Conservation (phyloP, 169 alveolate genomes). For the Cryptosporidium felis region DNA sequence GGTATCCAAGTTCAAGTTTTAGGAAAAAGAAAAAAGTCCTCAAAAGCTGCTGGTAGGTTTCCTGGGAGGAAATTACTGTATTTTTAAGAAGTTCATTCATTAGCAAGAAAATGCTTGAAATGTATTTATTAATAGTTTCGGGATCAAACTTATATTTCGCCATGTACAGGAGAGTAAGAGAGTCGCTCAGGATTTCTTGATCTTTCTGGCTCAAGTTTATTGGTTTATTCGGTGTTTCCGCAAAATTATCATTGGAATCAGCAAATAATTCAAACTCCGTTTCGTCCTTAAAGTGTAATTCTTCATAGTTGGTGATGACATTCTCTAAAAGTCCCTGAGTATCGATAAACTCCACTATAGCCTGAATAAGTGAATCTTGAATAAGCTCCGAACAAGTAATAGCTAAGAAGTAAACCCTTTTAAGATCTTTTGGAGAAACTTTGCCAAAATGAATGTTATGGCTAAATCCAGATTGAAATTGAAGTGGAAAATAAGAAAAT, state of each 20-base stretch:
- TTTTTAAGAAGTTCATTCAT: slow-evolving; percentile 21
- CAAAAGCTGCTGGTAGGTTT: neutral
- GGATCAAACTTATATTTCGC: slow-evolving; percentile 29
- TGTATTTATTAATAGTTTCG: slow-evolving; percentile 12
- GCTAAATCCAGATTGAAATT: slow-evolving; percentile 17
- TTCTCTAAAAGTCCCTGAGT: slow-evolving; percentile 51
- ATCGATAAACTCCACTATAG: slow-evolving; percentile 39
- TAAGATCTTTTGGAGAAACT: slow-evolving; percentile 30
- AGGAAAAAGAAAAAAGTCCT: neutral
- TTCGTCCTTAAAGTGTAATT: neutral
- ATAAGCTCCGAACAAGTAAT: slow-evolving; percentile 28
- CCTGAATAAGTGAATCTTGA: slow-evolving; percentile 47
- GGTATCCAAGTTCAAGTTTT: neutral
- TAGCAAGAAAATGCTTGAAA: slow-evolving; percentile 25
- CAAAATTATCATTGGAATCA: neutral
- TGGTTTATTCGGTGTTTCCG: neutral
- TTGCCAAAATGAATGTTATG: neutral
- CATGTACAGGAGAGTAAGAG: neutral
- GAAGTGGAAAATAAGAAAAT: slow-evolving; percentile 50
- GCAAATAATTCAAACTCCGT: neutral
- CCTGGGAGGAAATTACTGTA: slow-evolving; percentile 1
- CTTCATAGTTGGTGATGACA: neutral
- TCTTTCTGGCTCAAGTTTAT: slow-evolving; percentile 14
- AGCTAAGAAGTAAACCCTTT: slow-evolving; percentile 4
- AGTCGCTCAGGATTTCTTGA: neutral